A percentile compares a stretch with the other conserved stretches of the same genome.
Conservation (phyloP, 306 rosid species). For the Gynostemma pentaphyllum region DNA sequence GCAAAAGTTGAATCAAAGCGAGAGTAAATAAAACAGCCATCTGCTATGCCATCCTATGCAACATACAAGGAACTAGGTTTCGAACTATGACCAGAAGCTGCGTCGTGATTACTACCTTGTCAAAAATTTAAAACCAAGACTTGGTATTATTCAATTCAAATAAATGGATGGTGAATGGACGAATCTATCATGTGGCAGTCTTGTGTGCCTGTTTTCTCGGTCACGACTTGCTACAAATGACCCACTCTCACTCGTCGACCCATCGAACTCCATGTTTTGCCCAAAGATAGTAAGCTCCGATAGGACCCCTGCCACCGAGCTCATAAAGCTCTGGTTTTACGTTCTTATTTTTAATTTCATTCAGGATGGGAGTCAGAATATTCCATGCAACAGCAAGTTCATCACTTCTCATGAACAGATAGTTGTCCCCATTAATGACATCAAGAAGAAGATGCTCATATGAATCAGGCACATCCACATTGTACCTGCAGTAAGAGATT, state of each 20-base stretch:
- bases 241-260: conserved; percentile 45
- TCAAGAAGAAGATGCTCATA: conserved; percentile 88
- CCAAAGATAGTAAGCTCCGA: conserved; percentile 85
- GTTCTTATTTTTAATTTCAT: conserved; percentile 58
- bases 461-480: conserved; percentile 73
- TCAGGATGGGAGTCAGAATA: conserved; percentile 55
- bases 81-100: background rate
- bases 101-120: background rate
- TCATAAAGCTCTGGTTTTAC: conserved; percentile 64
- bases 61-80: background rate
- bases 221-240: background rate
- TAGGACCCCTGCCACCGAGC: conserved; percentile 76
- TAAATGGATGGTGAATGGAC: background rate
- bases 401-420: conserved; percentile 80
- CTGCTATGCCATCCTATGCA: too few species aligned
- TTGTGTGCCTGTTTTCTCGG: background rate
- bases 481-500: conserved; percentile 39
- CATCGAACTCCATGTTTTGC: conserved; percentile 70
- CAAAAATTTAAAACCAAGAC: background rate
- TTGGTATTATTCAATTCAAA: background rate
- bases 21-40: too few species aligned
- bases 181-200: background rate
- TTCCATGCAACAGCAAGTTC: conserved; percentile 80
- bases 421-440: conserved; percentile 70
- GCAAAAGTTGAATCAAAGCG: background rate